These are phyloP conservation scores for Sarocladium kiliense DNA, from an alignment of 2,329 filamentous ascomycete species.

Conservation along the genomic window DNA sequence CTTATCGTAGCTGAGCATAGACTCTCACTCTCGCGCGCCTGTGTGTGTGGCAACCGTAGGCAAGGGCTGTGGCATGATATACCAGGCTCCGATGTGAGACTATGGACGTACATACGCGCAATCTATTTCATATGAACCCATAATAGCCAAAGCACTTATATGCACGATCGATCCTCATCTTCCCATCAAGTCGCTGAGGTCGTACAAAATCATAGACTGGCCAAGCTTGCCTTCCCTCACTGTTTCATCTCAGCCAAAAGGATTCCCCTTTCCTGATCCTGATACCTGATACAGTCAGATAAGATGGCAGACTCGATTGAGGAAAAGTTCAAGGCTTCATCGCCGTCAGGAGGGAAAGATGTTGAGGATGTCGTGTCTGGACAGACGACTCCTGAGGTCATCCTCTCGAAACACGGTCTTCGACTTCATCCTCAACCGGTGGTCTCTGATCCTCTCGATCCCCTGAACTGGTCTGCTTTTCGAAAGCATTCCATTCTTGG, in stretches of 20 bases:
- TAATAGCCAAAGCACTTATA: background rate
- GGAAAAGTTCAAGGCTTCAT: slow-evolving; percentile 3
- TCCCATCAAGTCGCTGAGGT: background rate
- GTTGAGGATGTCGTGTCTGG: slow-evolving; percentile 2
- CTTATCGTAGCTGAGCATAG: too few species aligned
- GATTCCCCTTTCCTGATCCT: too few species aligned
- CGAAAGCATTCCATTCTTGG: slow-evolving; percentile 44
- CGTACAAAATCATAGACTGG: background rate
- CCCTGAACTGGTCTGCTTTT: slow-evolving; percentile 45
- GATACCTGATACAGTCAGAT: background rate
- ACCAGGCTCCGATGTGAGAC: background rate
- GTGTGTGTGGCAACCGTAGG: background rate
- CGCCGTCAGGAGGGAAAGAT: background rate
- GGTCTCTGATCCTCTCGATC: slow-evolving; percentile 40
- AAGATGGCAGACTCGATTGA: background rate
- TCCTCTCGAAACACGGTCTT: slow-evolving; percentile 19
- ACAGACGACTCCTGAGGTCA: slow-evolving; percentile 6
- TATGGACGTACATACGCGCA: background rate
- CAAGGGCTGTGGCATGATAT: background rate
- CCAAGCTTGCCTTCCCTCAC: background rate
- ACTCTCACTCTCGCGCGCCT: background rate
- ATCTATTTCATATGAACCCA: background rate
- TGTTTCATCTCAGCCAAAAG: too few species aligned
- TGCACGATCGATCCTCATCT: background rate
- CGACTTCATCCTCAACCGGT: slow-evolving; percentile 30